phyloP scores from a whole-genome alignment of 768 basidiomycete species.

The Lactarius pseudohatsudake region DNA sequence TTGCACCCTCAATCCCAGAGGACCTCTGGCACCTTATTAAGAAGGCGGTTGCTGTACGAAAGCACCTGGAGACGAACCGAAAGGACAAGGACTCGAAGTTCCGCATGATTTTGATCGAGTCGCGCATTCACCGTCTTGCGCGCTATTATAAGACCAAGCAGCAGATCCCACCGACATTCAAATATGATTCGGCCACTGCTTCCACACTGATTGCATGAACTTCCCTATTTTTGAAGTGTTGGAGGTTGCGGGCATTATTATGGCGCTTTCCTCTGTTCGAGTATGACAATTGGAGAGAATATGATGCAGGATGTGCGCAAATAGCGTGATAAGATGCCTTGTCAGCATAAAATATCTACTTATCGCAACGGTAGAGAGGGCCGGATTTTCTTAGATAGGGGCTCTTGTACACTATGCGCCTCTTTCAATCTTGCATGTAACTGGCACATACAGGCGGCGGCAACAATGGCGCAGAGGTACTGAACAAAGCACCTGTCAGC shows the following conservation, averaged over 20 bases:
- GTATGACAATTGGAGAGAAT: slow-evolving; percentile 25
- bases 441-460: too few species aligned
- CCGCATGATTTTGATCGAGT: slow-evolving; percentile 98
- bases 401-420: too few species aligned
- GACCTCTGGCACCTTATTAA: slow-evolving; percentile 99
- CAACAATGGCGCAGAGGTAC: too few species aligned
- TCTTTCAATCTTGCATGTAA: too few species aligned
- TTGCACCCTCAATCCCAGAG: slow-evolving; percentile 97
- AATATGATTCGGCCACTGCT: slow-evolving; percentile 95
- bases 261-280: slow-evolving; percentile 21
- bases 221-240: neutral
- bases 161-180: slow-evolving; percentile 97
- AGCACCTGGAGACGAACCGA: slow-evolving; percentile 97
- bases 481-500: too few species aligned
- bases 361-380: too few species aligned
- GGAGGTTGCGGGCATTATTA: slow-evolving; percentile 7
- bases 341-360: too few species aligned
- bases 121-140: slow-evolving; percentile 95
- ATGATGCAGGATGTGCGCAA: neutral
- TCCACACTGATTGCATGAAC: slow-evolving; percentile 83
- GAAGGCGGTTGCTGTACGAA: slow-evolving; percentile 99
- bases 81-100: slow-evolving; percentile 98
- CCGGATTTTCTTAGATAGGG: too few species aligned
- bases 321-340: neutral
- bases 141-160: slow-evolving; percentile 99